These are phyloP conservation scores for Aspergillus cavernicola DNA, from an alignment of 495 filamentous ascomycete species.

Conservation along the genomic window DNA sequence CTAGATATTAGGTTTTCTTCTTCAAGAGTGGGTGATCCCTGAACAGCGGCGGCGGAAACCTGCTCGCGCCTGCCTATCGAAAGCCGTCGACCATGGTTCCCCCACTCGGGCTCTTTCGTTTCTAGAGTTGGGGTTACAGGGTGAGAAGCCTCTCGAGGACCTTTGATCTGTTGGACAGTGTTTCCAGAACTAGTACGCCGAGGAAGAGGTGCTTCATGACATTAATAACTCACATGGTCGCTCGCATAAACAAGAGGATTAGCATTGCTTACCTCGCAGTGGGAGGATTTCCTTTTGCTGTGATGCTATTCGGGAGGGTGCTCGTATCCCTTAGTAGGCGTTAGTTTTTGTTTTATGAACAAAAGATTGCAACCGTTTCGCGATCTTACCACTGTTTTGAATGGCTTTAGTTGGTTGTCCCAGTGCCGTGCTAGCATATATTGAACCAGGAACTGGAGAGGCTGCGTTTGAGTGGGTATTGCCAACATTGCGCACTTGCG, in stretches of 20 bases:
- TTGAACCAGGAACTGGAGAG: constrained; percentile 47
- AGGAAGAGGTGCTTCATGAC: constrained; percentile 17
- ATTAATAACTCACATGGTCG: background rate
- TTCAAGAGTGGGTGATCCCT: constrained; percentile 33
- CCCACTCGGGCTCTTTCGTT: constrained; percentile 34
- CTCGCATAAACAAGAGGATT: background rate
- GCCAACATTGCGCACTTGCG: constrained; percentile 79
- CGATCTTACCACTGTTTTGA: constrained; percentile 49
- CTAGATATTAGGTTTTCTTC: constrained; percentile 37
- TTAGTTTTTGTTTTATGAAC: constrained; percentile 4
- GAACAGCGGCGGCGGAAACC: constrained; percentile 18
- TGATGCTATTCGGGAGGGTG: constrained; percentile 58
- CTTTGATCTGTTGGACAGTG: constrained; percentile 43
- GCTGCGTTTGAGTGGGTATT: constrained; percentile 43
- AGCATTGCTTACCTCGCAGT: constrained; percentile 33
- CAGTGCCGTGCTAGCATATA: constrained; percentile 45
- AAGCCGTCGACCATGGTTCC: constrained; percentile 31
- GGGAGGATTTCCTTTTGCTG: constrained; percentile 58
- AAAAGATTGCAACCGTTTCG: too few relatives aligned
- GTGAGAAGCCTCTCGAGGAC: constrained; percentile 35
- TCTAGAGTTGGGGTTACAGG: constrained; percentile 42
- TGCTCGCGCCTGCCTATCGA: constrained; percentile 32
- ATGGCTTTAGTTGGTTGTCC: constrained; percentile 56
- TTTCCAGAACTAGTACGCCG: constrained; percentile 57
- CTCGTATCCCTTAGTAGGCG: constrained; percentile 41